Evolutionary conservation across 768 basidiomycete species (phyloP).

Genomic region (Pulveroboletus sp.): DNA sequence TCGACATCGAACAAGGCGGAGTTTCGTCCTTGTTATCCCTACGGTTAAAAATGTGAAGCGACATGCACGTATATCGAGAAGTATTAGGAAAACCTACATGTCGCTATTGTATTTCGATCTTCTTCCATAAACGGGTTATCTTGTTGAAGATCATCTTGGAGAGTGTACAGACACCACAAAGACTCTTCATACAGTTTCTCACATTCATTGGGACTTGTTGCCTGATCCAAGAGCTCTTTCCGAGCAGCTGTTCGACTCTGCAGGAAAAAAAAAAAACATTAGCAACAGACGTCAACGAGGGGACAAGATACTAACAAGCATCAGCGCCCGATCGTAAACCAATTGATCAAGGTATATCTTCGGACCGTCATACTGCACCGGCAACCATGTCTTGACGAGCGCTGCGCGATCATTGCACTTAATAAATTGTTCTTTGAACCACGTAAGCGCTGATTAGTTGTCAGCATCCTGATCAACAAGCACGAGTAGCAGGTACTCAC

Average conservation of each 20-base stretch:
- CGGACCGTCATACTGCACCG: slow-evolving; percentile 75
- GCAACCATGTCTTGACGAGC: slow-evolving; percentile 82
- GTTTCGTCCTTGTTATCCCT: slow-evolving; percentile 86
- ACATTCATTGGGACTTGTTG: slow-evolving; percentile 71
- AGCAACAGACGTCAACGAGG: neutral
- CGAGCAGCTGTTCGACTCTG: slow-evolving; percentile 92
- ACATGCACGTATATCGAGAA: neutral
- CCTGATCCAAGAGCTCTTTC: slow-evolving; percentile 83
- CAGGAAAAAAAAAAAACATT: neutral
- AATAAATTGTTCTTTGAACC: slow-evolving; percentile 92
- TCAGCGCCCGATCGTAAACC: slow-evolving; percentile 86
- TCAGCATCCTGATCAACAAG: slow-evolving; percentile 8
- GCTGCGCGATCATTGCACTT: slow-evolving; percentile 92
- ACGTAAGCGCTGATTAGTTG: slow-evolving; percentile 55
- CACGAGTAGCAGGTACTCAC: slow-evolving; percentile 32
- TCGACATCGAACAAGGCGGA: slow-evolving; percentile 73
- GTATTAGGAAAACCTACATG: slow-evolving; percentile 44
- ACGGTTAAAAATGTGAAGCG: neutral
- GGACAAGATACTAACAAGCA: slow-evolving; percentile 53
- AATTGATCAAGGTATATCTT: slow-evolving; percentile 85
- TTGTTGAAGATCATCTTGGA: slow-evolving; percentile 84
- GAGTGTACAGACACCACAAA: slow-evolving; percentile 87
- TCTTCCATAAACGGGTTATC: slow-evolving; percentile 85
- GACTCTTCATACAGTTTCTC: slow-evolving; percentile 95
- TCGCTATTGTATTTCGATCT: slow-evolving; percentile 72